Evolutionary conservation across 2,329 filamentous ascomycete genomes (phyloP), one percentile per base, ranked within the genome.

Genomic region (Taxawa tesnikishii): DNA sequence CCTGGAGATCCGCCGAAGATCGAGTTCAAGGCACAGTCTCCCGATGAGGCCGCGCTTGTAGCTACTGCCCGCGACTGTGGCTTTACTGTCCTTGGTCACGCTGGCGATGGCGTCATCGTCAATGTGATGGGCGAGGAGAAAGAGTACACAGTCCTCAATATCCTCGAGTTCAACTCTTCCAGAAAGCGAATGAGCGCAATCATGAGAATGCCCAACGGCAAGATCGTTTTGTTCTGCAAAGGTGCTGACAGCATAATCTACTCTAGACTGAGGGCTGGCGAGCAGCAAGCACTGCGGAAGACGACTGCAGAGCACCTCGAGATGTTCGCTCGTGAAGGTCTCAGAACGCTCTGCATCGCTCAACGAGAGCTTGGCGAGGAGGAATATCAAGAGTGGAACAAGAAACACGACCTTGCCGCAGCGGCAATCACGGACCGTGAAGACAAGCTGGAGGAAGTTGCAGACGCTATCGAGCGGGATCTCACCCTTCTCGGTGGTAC

Each of bases 121-220:
- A 94, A 94, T 43, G 69, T 93, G 5, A 72, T 92, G 63, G 92
- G 90, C 29, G 70, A 85, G 47, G 85, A 96, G 44, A 72, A 75
- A 28, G 75, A 79, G 39, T 98, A 90, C 53, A 78, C 76, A 11
- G 79, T 98, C 18, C 70, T 98, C 29, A 96, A 94, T 57, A 94
- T 82, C 1, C 78, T 98, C 23, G 90, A 98, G 53, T 98, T 98
- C 65, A 96, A 96, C 55, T 96, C 88, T 0, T 85, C 80, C 26
- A 74, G 90, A 48, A 98, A 98, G 62, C 75, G 90, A 43, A 98
- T 98, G 90, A 96, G 87, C 58, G 83, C 87, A 2, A 94, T 98
- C 44, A 77, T 98, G 31, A 74, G 82, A 36, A 94, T 96, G 85
- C 88, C 90, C 0, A 75, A 96, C 54, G 80, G 82, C 25, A 78